Conservation (phyloP, 495 filamentous ascomycete genomes). For the Xylaria curta region DNA sequence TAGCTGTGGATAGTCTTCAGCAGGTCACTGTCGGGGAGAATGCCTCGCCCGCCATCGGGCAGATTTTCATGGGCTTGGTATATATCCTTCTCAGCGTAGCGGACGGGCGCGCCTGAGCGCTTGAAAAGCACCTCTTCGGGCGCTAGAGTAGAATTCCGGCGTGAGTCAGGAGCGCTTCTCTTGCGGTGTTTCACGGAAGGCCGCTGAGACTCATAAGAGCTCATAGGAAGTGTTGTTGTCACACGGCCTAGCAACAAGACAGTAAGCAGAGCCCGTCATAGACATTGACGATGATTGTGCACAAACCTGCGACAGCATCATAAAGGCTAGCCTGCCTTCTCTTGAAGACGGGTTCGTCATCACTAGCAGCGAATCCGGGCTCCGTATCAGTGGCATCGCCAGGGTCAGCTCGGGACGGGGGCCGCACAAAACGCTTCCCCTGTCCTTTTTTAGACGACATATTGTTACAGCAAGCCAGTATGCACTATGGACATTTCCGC, state of each 20-base stretch:
- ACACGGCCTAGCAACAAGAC: constrained; percentile 53
- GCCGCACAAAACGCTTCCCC: constrained; percentile 20
- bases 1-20: constrained; percentile 80
- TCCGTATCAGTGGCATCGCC: constrained; percentile 22
- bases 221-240: constrained; percentile 33
- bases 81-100: constrained; percentile 72
- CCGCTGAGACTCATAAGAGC: constrained; percentile 7
- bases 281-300: background rate
- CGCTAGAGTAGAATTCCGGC: constrained; percentile 57
- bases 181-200: constrained; percentile 36
- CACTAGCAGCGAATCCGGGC: constrained; percentile 1
- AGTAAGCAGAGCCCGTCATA: constrained; percentile 5
- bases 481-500: background rate
- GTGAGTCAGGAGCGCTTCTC: constrained; percentile 57
- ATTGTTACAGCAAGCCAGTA: constrained; percentile 17
- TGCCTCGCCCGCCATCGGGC: constrained; percentile 42
- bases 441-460: constrained; percentile 32
- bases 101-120: constrained; percentile 61
- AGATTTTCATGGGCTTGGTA: constrained; percentile 65
- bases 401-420: constrained; percentile 9
- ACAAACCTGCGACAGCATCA: constrained; percentile 77
- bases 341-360: background rate
- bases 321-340: constrained; percentile 65
- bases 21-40: constrained; percentile 74
- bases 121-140: constrained; percentile 82